Evolutionary conservation across 768 basidiomycete species (phyloP), one percentile per base, ranked within the genome.

Genomic region (Holtermannia corniformis): DNA sequence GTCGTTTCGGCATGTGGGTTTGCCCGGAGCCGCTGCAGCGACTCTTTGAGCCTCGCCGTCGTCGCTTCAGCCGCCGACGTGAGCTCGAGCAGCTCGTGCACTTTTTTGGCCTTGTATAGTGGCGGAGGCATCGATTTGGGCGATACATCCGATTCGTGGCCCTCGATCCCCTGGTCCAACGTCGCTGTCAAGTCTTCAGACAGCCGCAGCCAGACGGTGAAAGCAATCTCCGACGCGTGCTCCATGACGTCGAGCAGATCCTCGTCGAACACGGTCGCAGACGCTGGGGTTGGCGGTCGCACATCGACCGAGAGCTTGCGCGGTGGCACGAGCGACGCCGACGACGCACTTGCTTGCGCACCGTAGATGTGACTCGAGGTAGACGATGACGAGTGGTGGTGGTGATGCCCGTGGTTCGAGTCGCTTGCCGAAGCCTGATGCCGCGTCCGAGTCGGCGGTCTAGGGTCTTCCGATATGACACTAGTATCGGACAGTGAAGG

Each of bases 221-320:
- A 84, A 10, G 88, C 90, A 12, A 84, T 78, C 21, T 86, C 82
- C 7, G 90, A 81, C 13, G 91, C 86, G 5, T 75, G 74, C 59
- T 82, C 82, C 70, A 95, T 82, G 23, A 86, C 83, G 54, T 84
- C 81, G 5, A 92, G 73, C 3, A 86, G 80, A 61, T 87, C 85
- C 49, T 82, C 82, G 64, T 88, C 86, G 41, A 89, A 81, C 28
- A 84, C 75, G 22, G 78, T 80, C 55, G 79, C 80, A 16, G 84
- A 81, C 76, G 23, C 74, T 62, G 53, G 68, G 3, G 68, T 63
- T 16, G 62, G 52, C 70, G 76, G 27, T 75, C 78, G 44, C 50
- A 57, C 61, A 54, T 70, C 65, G 20, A 69, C 63, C 13, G 64
- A 76, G 40, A 68, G 66, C 58, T 67, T 72, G 49, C 61, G 70